phyloP scores from a whole-genome alignment of 495 filamentous ascomycete genomes.

The Symbiotaphrina buchneri region DNA sequence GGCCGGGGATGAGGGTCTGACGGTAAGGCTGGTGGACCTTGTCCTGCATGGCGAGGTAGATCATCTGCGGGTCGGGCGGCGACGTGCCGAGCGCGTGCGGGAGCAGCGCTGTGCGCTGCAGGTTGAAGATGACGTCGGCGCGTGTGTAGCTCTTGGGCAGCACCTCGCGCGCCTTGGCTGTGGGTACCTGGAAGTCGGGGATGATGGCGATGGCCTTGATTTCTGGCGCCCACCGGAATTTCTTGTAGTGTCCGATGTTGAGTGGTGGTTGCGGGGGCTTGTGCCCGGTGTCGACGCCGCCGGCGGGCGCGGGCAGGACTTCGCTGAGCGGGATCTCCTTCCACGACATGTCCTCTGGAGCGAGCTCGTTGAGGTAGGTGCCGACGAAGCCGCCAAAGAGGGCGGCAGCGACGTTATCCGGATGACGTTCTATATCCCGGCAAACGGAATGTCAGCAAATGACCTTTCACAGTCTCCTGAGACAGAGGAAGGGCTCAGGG shows the following conservation, averaged over 20 bases:
- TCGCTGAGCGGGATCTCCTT: conserved; percentile 92
- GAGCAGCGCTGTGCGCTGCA: conserved; percentile 75
- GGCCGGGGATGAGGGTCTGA: conserved; percentile 65
- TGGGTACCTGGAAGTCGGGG: conserved; percentile 81
- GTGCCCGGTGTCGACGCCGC: conserved; percentile 68
- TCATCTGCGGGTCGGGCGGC: conserved; percentile 79
- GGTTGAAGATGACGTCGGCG: conserved; percentile 76
- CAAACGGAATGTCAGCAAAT: conserved; percentile 10
- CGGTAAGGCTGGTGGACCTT: conserved; percentile 92
- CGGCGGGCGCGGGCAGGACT: conserved; percentile 67
- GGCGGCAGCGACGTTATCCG: conserved; percentile 89
- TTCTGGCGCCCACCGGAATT: conserved; percentile 75
- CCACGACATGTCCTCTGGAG: conserved; percentile 60
- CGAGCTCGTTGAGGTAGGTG: conserved; percentile 77
- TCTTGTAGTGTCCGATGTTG: conserved; percentile 80
- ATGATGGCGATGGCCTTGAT: conserved; percentile 93
- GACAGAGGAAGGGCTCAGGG: conserved; percentile 1
- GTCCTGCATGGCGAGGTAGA: conserved; percentile 94
- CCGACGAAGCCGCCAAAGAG: conserved; percentile 94
- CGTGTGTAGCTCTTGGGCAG: conserved; percentile 54
- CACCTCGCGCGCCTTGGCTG: conserved; percentile 65
- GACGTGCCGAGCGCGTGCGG: conserved; percentile 66
- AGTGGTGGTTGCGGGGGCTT: conserved; percentile 69
- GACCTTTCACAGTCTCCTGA: no score
- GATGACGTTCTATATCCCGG: conserved; percentile 94